phyloP scores from a whole-genome alignment of 306 rosid genomes.

The Cucumis cinereus region DNA sequence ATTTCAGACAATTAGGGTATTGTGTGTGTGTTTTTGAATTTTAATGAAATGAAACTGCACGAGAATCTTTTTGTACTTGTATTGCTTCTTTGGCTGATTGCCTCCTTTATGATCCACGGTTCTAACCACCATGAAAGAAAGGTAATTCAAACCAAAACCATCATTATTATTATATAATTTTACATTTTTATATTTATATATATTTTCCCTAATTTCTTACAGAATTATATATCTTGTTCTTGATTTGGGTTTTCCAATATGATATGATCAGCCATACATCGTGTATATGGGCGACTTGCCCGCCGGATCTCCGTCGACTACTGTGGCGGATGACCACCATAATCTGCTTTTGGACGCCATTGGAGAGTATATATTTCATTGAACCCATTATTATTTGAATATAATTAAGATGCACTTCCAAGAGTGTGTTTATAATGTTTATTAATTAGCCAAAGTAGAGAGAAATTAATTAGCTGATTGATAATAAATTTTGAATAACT shows the following conservation, averaged over 20 bases:
- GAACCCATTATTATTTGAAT: neutral
- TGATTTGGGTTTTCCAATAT: too few relatives aligned
- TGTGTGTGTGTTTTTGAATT: too few relatives aligned
- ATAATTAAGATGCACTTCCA: neutral
- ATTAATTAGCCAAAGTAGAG: too few relatives aligned
- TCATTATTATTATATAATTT: neutral
- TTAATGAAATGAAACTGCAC: neutral
- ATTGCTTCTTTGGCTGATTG: neutral
- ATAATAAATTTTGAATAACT: neutral
- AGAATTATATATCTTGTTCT: too few relatives aligned
- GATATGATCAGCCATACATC: conserved; percentile 46
- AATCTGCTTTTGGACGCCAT: conserved; percentile 32
- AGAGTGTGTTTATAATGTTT: too few relatives aligned
- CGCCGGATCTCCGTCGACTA: neutral
- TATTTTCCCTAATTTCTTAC: too few relatives aligned
- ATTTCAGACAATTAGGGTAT: too few relatives aligned
- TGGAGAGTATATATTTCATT: conserved; percentile 45
- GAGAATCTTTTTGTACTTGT: neutral
- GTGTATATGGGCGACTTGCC: conserved; percentile 71
- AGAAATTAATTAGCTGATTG: too few relatives aligned
- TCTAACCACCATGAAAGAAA: conserved; percentile 5
- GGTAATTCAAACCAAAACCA: neutral
- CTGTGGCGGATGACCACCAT: conserved; percentile 33
- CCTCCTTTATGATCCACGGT: neutral
- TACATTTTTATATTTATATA: neutral